These are phyloP conservation scores for Pythium monospermum DNA, from an alignment of 352 stramenopile genomes.

Conservation along the genomic window DNA sequence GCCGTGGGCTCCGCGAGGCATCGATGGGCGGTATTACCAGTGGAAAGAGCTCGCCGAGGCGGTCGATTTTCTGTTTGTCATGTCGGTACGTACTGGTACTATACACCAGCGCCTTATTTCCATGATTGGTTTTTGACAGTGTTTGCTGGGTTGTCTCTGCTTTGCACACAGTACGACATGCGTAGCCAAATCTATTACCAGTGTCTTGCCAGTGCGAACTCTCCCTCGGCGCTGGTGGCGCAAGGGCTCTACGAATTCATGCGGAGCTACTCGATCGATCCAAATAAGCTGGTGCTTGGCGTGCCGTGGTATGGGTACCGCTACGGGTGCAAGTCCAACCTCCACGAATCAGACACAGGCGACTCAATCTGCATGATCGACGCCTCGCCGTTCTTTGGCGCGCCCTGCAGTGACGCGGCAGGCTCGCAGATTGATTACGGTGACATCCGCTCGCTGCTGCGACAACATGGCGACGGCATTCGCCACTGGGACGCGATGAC, in stretches of 20 bases:
- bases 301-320: constrained; percentile 91
- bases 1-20: constrained; percentile 62
- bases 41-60: constrained; percentile 61
- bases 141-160: neutral
- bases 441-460: constrained; percentile 37
- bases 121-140: neutral
- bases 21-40: constrained; percentile 83
- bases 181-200: constrained; percentile 88
- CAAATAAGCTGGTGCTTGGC: constrained; percentile 84
- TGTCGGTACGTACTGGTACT: constrained; percentile 48
- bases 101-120: neutral
- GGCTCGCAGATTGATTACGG: constrained; percentile 60
- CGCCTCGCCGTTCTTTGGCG: constrained; percentile 57
- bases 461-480: constrained; percentile 11
- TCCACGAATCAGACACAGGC: too few species aligned
- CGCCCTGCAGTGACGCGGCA: constrained; percentile 72
- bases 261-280: constrained; percentile 42
- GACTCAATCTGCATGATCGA: constrained; percentile 28
- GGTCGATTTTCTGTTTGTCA: constrained; percentile 88
- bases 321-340: constrained; percentile 55
- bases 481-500: constrained; percentile 52
- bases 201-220: constrained; percentile 85
- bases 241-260: constrained; percentile 79
- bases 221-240: constrained; percentile 61
- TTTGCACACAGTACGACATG: constrained; percentile 77